Conservation (phyloP, 805 yeast genomes). For the Kazachstania africana region DNA sequence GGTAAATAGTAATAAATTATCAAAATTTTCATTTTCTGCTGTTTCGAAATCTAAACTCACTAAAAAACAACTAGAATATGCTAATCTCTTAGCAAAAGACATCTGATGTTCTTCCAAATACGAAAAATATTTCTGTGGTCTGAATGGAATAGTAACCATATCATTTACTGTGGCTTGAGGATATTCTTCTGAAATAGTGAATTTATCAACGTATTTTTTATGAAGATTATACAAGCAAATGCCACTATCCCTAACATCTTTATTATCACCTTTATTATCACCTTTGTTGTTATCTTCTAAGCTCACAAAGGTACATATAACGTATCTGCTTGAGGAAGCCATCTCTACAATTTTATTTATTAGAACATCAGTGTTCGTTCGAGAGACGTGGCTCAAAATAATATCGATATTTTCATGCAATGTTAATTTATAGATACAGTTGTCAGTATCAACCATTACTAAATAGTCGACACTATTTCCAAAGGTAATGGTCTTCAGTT, state of each 20-base stretch:
- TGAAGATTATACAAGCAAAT: conserved; percentile 10
- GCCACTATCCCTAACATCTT: conserved; percentile 1
- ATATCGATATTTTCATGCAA: too few relatives aligned
- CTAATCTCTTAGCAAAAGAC: conserved; percentile 23
- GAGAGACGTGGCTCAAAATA: too few relatives aligned
- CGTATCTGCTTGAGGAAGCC: conserved; percentile 9
- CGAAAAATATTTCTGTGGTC: neutral
- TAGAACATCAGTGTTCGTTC: too few relatives aligned
- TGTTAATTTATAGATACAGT: too few relatives aligned
- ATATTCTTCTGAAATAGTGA: conserved; percentile 8
- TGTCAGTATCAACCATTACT: too few relatives aligned
- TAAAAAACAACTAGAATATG: conserved; percentile 27
- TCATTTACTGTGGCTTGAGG: conserved; percentile 15
- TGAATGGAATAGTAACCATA: conserved; percentile 9
- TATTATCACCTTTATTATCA: conserved; percentile 2
- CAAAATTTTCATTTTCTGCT: conserved; percentile 20
- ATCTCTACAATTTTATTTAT: conserved; percentile 8
- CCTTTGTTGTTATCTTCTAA: conserved; percentile 1
- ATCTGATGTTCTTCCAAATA: conserved; percentile 4
- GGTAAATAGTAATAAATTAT: conserved; percentile 26
- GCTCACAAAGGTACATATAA: conserved; percentile 5
- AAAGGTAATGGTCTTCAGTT: too few relatives aligned
- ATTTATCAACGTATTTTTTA: conserved; percentile 1
- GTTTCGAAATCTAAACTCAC: conserved; percentile 26
- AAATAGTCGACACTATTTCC: too few relatives aligned